Percentiles rank a stretch among this genome's conserved stretches.
Evolutionary conservation across 202 grass and related monocot species (phyloP).

Genomic region (Bolboschoenoplectus hybrid): DNA sequence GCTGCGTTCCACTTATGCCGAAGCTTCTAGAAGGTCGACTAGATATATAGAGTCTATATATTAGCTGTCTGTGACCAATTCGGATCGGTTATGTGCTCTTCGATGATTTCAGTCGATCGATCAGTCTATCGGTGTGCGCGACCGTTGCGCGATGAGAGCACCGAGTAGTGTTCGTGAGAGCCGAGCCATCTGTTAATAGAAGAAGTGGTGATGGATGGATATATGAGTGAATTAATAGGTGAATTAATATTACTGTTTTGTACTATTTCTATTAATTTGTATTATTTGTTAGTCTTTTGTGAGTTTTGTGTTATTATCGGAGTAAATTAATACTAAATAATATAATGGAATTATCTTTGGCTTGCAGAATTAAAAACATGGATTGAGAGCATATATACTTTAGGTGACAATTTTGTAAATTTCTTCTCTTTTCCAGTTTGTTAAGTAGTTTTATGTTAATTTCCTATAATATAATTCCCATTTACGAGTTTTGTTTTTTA

Average conservation of each 20-base stretch:
- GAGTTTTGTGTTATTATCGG: not conserved
- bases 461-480: too few relatives aligned
- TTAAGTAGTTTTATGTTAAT: too few relatives aligned
- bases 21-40: slow-evolving; percentile 23
- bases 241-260: not conserved
- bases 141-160: not conserved
- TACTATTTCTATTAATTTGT: not conserved
- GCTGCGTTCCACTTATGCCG: slow-evolving; percentile 25
- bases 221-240: not conserved
- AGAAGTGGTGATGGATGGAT: not conserved
- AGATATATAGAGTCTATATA: not conserved
- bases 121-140: not conserved
- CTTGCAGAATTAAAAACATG: not conserved
- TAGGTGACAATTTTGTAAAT: not conserved
- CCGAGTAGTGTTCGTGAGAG: not conserved
- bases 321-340: not conserved
- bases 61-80: not conserved
- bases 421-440: too few relatives aligned
- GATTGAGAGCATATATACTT: not conserved
- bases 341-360: not conserved
- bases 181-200: not conserved
- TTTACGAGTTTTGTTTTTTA: too few relatives aligned
- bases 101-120: not conserved
- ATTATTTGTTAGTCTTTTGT: not conserved
- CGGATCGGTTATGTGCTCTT: not conserved